Conservation (phyloP, 805 yeast genomes). For the Sugiyamaella americana region DNA sequence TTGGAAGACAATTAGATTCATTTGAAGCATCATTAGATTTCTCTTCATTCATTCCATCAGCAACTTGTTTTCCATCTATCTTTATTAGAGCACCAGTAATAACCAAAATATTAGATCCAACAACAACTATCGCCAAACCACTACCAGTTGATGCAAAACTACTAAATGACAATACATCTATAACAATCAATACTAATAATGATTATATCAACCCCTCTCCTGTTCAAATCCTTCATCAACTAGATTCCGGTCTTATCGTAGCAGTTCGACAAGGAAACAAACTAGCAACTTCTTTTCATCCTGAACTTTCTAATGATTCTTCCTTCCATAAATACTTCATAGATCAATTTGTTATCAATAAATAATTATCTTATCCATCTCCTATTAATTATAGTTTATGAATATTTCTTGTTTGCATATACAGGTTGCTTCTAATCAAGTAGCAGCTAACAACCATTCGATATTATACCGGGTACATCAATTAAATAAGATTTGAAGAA, state of each 20-base stretch:
- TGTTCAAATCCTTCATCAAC: conserved; percentile 23
- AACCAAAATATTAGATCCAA: conserved; percentile 22
- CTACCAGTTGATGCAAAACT: background rate
- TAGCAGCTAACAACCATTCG: no score
- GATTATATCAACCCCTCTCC: conserved; percentile 8
- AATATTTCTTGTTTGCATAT: no score
- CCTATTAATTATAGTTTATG: no score
- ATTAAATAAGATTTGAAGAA: no score
- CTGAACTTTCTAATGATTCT: conserved; percentile 56
- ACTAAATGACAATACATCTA: conserved; percentile 1
- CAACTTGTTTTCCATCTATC: conserved; percentile 36
- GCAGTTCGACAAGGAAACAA: conserved; percentile 66
- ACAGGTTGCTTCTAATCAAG: no score
- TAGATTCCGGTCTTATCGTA: conserved; percentile 42
- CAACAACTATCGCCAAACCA: background rate
- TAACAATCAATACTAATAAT: conserved; percentile 2
- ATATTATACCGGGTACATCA: no score
- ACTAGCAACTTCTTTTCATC: conserved; percentile 75
- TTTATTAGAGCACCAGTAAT: conserved; percentile 79
- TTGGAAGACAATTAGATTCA: conserved; percentile 70
- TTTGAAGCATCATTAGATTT: conserved; percentile 46
- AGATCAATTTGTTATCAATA: conserved; percentile 44
- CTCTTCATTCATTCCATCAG: conserved; percentile 19
- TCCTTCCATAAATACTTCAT: conserved; percentile 70
- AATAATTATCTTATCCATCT: background rate